Base-by-base conservation (phyloP, 2,329 filamentous ascomycete species). In the Beauveria sp. region DNA sequence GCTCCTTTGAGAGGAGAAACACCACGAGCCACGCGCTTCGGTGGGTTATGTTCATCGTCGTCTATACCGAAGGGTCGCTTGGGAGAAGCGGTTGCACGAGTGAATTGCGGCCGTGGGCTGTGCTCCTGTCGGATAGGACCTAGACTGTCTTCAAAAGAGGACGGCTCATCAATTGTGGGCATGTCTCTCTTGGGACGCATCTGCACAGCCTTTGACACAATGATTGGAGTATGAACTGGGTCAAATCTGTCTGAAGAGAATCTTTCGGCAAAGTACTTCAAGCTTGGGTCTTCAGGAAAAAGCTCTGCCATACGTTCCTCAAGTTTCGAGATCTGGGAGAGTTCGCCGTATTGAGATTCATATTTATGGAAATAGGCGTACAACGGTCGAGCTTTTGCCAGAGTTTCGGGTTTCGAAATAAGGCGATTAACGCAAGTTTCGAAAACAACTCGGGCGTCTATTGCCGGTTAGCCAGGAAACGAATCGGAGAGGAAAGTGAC, bases 331-430 rank as follows among this genome's bases (percentile, higher is more conserved):
- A 99, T 91, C 68, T 97, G 92, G 6, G 89, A 85, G 5, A 97
- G 82, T 71, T 99, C 94, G 61, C 96, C 94, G 69, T 92, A 99
- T 65, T 92, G 87, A 12, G 92, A 92, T 76, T 99, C 94, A 71
- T 96, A 96, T 67, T 92, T 89, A 75, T 99, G 93, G 72, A 99
- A 93, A 75, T 93, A 97, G 2, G 86, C 80, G 69, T 96, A 96
- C 0, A 99, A 83, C 1, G 89, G 84, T 72, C 94, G 96, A 9
- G 92, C 86, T 70, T 92, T 94, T 59, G 81, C 75, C 1, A 88
- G 76, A 12, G 85, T 84, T 66, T 92, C 90, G 0, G 90, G 85
- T 66, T 92, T 94, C 26, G 88, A 82, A 8, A 89, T 84, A 48
- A 97, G 82, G 64, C 88, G 88, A 70, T 89, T 90, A 63, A 97